Base-by-base conservation (phyloP, 306 rosid genomes). In the Cucumis sativus region DNA sequence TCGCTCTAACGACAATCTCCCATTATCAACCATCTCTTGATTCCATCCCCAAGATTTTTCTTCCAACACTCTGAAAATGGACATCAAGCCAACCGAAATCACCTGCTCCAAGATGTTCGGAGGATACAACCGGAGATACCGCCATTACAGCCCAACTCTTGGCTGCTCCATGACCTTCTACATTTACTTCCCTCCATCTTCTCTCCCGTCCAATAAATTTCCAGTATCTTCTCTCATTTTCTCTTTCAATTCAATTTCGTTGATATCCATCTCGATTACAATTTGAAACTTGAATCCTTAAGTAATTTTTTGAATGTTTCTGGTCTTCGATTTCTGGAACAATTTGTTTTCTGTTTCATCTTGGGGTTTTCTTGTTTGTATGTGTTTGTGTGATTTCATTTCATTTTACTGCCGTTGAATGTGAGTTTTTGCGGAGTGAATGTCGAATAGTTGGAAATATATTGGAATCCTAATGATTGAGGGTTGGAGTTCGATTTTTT, bases 101-200 rank as follows among this genome's bases (percentile, higher is more conserved):
- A 83, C 92, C 83, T 82, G 93, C 84, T 57, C 84, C 0, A 95
- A 90, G 87, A 90, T 95, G 98, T 92, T 90, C 49, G 97, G 86
- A 75, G 98, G 98, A 4, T 85, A 83, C 91, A 95, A 95, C 82
- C 88, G 87, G 85, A 79, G 98, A 52, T 95, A 58, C 90, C 92
- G 87, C 73, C 98, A 95, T 79, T 87, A 87, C 85, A 95, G 98
- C 72, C 88, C 91, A 1, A 89, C 96, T 0, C 95, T 95, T 6
- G 96, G 91, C 25, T 94, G 98, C 77, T 92, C 96, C 86, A 94
- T 94, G 98, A 90, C 89, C 83, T 95, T 95, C 79, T 82, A 80
- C 85, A 77, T 95, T 82, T 95, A 83, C 79, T 89, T 95, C 86
- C 97, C 98, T 49, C 97, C 94, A 71, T 82, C 97, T 52, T 58